Percentiles rank a stretch among this genome's conserved stretches.
phyloP scores from a whole-genome alignment of 768 basidiomycete species.

The Podaxis sp. region DNA sequence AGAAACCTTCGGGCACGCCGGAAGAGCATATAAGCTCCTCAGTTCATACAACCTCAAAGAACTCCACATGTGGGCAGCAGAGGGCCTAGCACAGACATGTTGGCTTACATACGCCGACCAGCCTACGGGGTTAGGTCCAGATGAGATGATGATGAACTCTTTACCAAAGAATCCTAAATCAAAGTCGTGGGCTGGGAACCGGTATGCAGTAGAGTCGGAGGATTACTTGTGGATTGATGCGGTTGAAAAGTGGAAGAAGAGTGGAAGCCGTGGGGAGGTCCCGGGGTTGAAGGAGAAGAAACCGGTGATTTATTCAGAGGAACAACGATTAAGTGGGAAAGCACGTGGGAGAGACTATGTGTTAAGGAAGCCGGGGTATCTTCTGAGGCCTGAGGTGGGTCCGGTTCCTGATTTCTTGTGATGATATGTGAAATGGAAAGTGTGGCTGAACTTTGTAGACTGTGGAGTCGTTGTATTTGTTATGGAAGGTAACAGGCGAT shows the following conservation, averaged over 20 bases:
- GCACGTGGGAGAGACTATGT: conserved; percentile 51
- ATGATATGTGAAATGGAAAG: background rate
- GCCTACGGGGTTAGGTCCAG: conserved; percentile 66
- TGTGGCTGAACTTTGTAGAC: conserved; percentile 41
- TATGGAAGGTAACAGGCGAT: conserved; percentile 72
- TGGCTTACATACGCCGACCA: conserved; percentile 72
- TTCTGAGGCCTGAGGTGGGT: conserved; percentile 70
- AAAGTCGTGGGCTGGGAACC: background rate
- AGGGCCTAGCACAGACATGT: conserved; percentile 72
- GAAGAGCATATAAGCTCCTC: conserved; percentile 34
- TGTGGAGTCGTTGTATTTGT: conserved; percentile 66
- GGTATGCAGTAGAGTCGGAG: conserved; percentile 14
- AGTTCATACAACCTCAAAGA: conserved; percentile 51
- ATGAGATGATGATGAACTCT: conserved; percentile 44
- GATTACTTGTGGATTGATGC: conserved; percentile 46
- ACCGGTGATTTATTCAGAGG: conserved; percentile 36
- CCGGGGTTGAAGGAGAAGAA: conserved; percentile 50
- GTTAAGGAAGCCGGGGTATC: conserved; percentile 43
- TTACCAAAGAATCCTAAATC: background rate
- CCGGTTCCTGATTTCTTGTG: background rate
- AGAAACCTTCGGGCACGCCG: conserved; percentile 31
- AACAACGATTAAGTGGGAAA: conserved; percentile 23
- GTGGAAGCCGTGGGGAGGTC: conserved; percentile 43
- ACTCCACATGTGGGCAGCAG: conserved; percentile 73
- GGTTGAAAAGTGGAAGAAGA: conserved; percentile 45